Percentiles rank a stretch among this genome's conserved stretches.
Conservation (phyloP, 345 rosid species). For the Moringa oleifera region DNA sequence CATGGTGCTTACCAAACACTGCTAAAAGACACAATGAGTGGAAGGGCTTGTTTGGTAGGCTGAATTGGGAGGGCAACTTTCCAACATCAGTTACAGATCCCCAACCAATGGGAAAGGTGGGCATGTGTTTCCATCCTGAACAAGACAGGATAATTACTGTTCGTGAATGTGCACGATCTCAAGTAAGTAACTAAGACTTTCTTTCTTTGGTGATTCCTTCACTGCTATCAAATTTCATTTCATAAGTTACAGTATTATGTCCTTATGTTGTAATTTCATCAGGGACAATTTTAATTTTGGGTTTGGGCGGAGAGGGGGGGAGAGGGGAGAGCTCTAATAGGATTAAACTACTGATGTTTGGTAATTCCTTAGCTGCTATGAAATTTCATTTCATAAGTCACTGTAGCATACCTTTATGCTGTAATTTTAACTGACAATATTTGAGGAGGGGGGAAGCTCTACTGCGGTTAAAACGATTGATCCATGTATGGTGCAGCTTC, state of each 20-base stretch:
- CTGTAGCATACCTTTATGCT: neutral
- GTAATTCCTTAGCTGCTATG: neutral
- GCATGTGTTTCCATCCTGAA: conserved; percentile 90
- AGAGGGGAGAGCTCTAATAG: no score
- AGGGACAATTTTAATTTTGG: no score
- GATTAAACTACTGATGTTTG: no score
- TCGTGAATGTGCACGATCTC: conserved; percentile 89
- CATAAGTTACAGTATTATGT: neutral
- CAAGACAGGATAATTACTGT: conserved; percentile 81
- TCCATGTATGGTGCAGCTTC: no score
- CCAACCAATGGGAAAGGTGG: conserved; percentile 95
- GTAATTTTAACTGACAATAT: no score
- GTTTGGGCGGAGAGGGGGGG: no score
- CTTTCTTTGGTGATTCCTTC: neutral
- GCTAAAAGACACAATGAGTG: conserved; percentile 73
- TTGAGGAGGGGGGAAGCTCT: no score
- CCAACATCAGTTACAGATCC: conserved; percentile 89
- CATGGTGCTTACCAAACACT: conserved; percentile 77
- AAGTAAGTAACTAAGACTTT: conserved; percentile 35
- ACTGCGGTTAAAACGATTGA: no score
- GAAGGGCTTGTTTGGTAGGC: conserved; percentile 87
- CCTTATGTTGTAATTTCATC: no score
- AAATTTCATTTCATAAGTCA: neutral
- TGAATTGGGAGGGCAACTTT: conserved; percentile 93
- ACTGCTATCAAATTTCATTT: neutral